These are phyloP conservation scores for Scheffersomyces illinoinensis DNA, from an alignment of 1,139 yeast species.

Conservation along the genomic window DNA sequence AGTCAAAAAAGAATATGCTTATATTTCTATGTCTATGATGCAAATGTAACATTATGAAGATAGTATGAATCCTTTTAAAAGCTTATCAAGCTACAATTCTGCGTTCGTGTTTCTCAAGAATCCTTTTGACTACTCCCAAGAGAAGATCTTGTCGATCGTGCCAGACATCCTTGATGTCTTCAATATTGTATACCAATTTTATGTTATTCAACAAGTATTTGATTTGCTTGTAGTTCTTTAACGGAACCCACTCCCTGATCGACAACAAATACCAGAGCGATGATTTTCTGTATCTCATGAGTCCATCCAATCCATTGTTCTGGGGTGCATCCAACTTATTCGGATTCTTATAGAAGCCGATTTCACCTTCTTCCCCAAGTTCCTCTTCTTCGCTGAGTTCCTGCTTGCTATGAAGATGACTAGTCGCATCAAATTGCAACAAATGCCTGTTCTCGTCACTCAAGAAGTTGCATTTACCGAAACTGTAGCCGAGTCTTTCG, in stretches of 20 bases:
- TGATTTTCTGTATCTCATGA: constrained; percentile 69
- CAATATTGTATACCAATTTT: constrained; percentile 20
- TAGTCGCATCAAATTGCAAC: constrained; percentile 8
- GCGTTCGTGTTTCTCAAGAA: constrained; percentile 7
- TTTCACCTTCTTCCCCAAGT: constrained; percentile 18
- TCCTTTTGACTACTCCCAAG: constrained; percentile 31
- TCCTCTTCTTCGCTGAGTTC: constrained; percentile 3
- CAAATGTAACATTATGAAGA: background rate
- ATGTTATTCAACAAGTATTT: constrained; percentile 25
- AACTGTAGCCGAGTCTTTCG: constrained; percentile 42
- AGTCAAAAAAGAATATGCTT: background rate
- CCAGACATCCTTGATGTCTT: constrained; percentile 28
- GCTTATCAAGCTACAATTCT: background rate
- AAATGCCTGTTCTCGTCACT: constrained; percentile 14
- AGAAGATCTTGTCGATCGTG: constrained; percentile 35
- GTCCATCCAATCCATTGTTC: constrained; percentile 44
- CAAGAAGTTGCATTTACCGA: constrained; percentile 30
- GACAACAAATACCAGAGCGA: constrained; percentile 79
- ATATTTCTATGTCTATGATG: background rate
- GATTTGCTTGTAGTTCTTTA: constrained; percentile 29
- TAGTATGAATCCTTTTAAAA: background rate
- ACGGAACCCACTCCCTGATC: constrained; percentile 66
- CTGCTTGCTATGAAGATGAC: constrained; percentile 3
- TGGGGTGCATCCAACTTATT: constrained; percentile 37
- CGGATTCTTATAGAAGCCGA: constrained; percentile 38